Conservation (phyloP, 108 stramenopile genomes). For the Poteriospumella lacustris region DNA sequence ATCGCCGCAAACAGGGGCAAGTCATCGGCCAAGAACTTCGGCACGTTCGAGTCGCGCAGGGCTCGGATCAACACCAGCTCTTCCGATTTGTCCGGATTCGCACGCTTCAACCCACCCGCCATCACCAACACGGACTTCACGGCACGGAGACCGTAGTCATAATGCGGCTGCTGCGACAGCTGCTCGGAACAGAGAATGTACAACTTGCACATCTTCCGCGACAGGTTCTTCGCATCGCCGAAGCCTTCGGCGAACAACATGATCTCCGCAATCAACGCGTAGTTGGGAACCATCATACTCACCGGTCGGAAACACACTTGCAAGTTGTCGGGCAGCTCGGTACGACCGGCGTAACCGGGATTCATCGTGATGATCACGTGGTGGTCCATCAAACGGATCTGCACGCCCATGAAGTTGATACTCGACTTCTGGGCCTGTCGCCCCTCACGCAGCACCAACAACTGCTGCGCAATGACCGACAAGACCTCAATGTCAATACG, state of each 20-base stretch:
- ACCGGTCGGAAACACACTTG: conserved; percentile 58
- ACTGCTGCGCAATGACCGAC: conserved; percentile 55
- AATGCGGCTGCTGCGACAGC: conserved; percentile 65
- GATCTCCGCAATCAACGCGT: conserved; percentile 63
- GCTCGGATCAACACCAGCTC: conserved; percentile 60
- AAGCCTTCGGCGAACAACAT: conserved; percentile 66
- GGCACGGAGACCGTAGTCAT: conserved; percentile 63
- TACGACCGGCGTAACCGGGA: conserved; percentile 63
- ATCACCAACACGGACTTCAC: conserved; percentile 59
- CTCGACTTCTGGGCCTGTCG: conserved; percentile 43
- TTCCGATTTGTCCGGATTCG: conserved; percentile 51
- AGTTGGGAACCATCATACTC: conserved; percentile 67
- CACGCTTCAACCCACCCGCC: conserved; percentile 49
- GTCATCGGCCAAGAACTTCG: conserved; percentile 64
- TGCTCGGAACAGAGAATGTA: conserved; percentile 63
- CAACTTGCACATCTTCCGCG: conserved; percentile 65
- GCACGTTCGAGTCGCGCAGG: conserved; percentile 59
- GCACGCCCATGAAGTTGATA: conserved; percentile 62
- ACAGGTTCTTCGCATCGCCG: conserved; percentile 62
- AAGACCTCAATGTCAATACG: conserved; percentile 64
- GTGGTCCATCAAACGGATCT: conserved; percentile 57
- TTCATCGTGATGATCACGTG: conserved; percentile 67
- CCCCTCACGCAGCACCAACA: conserved; percentile 55
- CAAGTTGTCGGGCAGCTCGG: conserved; percentile 63
- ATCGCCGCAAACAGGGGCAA: conserved; percentile 60